Evolutionary conservation across 805 yeast species (phyloP), one percentile per base, ranked within the genome.

Genomic region (Candida sphagnicola): DNA sequence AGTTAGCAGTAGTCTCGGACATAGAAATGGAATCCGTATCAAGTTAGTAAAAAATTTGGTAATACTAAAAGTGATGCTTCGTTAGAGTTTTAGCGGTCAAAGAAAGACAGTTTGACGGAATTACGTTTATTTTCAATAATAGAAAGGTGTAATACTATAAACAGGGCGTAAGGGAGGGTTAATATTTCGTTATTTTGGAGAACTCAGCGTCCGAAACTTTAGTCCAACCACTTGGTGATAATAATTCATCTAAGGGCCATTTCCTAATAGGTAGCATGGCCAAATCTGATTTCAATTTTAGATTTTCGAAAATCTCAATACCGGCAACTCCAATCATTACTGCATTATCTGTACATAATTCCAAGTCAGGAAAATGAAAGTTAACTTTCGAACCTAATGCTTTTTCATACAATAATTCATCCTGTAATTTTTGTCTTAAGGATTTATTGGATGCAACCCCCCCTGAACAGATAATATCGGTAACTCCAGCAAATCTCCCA

Each of bases 271-370:
- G 95, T n/a, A 72, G 51, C 2, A 79, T 75, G 8, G 62, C 70
- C 30, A 85, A 50, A 4, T 70, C 74, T 0, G 89, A 75, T 10
- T 70, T 63, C 15, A 59, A 30, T 14, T 61, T 56, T 4, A 74
- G 72, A 13, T 56, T 48, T 54, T 89, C 96, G 54, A 65, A 83
- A 14, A 90, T 61, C 56, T 91, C 96, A 6, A 91, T 86, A 0
- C 97, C 99, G 0, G 98, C 95, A 80, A 95, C 87, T 1, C 96
- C 99, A 37, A 93, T 93, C 99, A 93, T 93, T 2, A 88, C 77
- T 0, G 97, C 95, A 58, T 93, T 93, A 54, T 93, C 99, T 0
- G 97, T 88, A 55, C 99, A 93, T 43, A 89, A 64, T 1, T 71
- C 61, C 2, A 80, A 65, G 15, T 77, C 79, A 0, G 97, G 96